Percentiles rank a stretch among this genome's conserved stretches.
Evolutionary conservation across 129 eudicot species (phyloP).

Genomic region (Sambucus nigra): DNA sequence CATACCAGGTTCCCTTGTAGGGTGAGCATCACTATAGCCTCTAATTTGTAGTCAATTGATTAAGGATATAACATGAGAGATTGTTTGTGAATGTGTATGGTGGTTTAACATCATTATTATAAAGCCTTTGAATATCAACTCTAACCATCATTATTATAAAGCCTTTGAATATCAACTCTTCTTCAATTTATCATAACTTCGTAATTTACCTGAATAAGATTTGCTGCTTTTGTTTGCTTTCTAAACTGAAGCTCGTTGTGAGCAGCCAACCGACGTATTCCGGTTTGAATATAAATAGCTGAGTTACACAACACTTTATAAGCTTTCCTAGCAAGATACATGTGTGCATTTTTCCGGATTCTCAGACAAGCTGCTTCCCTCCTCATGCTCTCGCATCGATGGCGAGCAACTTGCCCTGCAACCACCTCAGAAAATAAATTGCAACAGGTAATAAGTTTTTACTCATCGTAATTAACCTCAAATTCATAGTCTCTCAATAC

Average conservation of each 20-base stretch:
- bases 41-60: too few relatives aligned
- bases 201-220: conserved; percentile 63
- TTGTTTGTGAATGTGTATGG: too few relatives aligned
- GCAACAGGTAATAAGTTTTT: neutral
- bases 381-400: conserved; percentile 29
- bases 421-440: neutral
- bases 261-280: conserved; percentile 62
- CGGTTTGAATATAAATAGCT: conserved; percentile 49
- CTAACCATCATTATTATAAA: too few relatives aligned
- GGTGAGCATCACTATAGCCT: too few relatives aligned
- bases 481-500: neutral
- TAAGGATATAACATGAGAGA: too few relatives aligned
- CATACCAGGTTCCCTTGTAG: too few relatives aligned
- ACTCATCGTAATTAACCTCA: neutral
- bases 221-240: conserved; percentile 43
- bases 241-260: conserved; percentile 29
- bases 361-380: conserved; percentile 52
- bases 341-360: conserved; percentile 51
- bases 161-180: too few relatives aligned
- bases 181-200: too few relatives aligned
- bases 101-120: too few relatives aligned
- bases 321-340: conserved; percentile 34
- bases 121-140: too few relatives aligned
- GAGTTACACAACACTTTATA: conserved; percentile 35
- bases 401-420: conserved; percentile 58